Base-by-base conservation (phyloP, 495 filamentous ascomycete species). In the Apiosordaria backusii region DNA sequence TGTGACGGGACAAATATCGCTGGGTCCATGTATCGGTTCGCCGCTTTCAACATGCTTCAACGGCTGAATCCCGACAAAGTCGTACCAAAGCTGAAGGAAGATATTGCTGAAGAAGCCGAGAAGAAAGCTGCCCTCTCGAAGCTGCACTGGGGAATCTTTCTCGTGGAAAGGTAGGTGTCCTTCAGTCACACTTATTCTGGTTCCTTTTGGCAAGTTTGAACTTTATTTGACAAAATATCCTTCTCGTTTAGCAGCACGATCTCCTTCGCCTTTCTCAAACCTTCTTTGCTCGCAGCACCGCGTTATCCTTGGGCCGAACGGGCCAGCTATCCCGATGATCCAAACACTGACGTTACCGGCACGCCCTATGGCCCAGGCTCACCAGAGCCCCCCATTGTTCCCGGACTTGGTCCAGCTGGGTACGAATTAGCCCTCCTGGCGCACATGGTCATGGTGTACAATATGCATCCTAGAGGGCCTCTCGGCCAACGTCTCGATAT, bases 41-140 rank as follows among this genome's bases (percentile, higher is more conserved):
- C 67, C 24, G 62, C 68, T 1, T 71, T 53, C 50, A 61, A 70
- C 5, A 67, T 71, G 71, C 68, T 73, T 6, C 57, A 63, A 6
- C 60, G 62, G 55, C 35, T 65, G 24, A 65, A 65, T 45, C 25
- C 65, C 6, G 45, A 63, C n/a, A 26, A 50, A 15, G 19, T 29
- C 1, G 61, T 69, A 40, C 16, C 22, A 19, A 52, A 23, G 10
- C 66, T 73, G 18, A 60, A 45, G 1, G 54, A 60, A 29, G 25
- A 62, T 13, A 19, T 62, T 15, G 45, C 62, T 6, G 35, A 65
- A 0, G 55, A 68, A 29, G 62, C 61, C 22, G 18, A 26, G 19
- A 62, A 60, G 22, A 65, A 65, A 24, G 50, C 35, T 54, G 64
- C 27, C 1, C 35, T 73, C 5, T 66, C 63, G 21, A 70, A 61